Evolutionary conservation across 768 basidiomycete genomes (phyloP), one percentile per base, ranked within the genome.

Genomic region (Antrodiella citrinella): DNA sequence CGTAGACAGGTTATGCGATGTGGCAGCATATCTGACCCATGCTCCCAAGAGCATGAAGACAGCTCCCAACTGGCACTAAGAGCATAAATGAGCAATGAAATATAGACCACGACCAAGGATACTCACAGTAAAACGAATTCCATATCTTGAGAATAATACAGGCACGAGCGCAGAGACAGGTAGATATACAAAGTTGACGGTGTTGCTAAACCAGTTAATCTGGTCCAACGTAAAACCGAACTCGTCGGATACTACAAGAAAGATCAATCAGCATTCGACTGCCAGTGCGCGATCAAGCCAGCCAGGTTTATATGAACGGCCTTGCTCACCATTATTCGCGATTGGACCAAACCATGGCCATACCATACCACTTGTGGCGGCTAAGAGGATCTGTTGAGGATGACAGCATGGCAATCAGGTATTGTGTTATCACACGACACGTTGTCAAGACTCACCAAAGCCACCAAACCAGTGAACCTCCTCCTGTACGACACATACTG

Each of bases 261-360:
- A 21, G 19, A 2, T 30, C 5, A 19, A 44, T 38, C 15, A 26
- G 39, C 5, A 39, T 25, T 10, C 13, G 39, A 19, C 18, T 30
- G n/a, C n/a, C 22, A 26, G 18, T 35, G 24, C 18, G 25, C 44
- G 11, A 4, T 40, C 40, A n/a, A 49, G 9, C 4, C 22, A 4
- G 15, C 30, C 30, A 35, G n/a, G n/a, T n/a, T n/a, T n/a, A n/a
- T n/a, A n/a, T n/a, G 20, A 4, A 12, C 12, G 53, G 13, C n/a
- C 19, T 4, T 11, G 53, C 72, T 40, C 44, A 89, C 88, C 71
- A 57, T 81, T 63, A 39, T 80, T 81, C 0, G 89, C 71, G 48
- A 93, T 91, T 2, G 90, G 86, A 3, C 89, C 88, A 58, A 91
- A 92, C 88, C 88, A 92, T 3, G 84, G 75, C 77, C 80, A 81